phyloP scores from a whole-genome alignment of 129 eudicot genomes.

The Flaveria brownii region DNA sequence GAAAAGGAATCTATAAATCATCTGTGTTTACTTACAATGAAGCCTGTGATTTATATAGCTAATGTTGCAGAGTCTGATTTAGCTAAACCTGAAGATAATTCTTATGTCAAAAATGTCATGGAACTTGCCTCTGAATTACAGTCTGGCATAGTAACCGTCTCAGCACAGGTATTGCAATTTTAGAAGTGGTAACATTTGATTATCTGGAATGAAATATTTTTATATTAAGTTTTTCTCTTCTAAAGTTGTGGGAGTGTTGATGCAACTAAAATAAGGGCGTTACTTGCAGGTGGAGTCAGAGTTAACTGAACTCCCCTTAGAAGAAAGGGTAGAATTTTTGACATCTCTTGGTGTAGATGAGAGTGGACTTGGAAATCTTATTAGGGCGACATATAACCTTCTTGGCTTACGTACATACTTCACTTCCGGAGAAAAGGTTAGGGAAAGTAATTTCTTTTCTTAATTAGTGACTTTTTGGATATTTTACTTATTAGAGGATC shows the following conservation, averaged over 20 bases:
- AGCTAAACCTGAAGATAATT: constrained; percentile 72
- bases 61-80: constrained; percentile 95
- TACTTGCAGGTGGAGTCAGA: constrained; percentile 85
- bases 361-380: constrained; percentile 97
- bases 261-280: constrained; percentile 25
- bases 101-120: constrained; percentile 81
- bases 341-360: constrained; percentile 85
- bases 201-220: background rate
- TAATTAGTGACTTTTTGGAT: background rate
- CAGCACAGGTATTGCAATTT: constrained; percentile 75
- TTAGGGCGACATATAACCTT: constrained; percentile 84
- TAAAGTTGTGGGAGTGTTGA: constrained; percentile 1
- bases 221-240: background rate
- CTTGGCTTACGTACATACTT: constrained; percentile 94
- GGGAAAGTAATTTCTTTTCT: background rate
- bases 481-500: constrained; percentile 8
- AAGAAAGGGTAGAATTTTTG: constrained; percentile 84
- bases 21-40: constrained; percentile 94
- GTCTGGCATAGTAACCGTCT: constrained; percentile 86
- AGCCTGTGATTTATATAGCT: constrained; percentile 90
- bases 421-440: constrained; percentile 94
- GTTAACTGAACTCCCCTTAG: constrained; percentile 85
- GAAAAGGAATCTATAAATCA: constrained; percentile 80
- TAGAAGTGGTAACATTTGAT: background rate
- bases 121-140: constrained; percentile 78